Conservation (phyloP, 805 yeast species). For the Candida vaughaniae region DNA sequence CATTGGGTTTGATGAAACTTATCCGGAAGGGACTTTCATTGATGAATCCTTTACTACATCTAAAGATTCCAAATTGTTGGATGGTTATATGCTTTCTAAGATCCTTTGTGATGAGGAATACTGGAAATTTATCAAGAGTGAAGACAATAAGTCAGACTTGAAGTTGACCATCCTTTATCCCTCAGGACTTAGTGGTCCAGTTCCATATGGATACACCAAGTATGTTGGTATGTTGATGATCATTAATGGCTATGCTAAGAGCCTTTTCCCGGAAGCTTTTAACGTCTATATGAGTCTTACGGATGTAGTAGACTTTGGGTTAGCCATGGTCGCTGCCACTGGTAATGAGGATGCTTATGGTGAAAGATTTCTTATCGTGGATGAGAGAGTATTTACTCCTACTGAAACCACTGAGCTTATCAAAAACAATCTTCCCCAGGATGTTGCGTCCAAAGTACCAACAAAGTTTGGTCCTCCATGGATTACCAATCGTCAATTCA, state of each 20-base stretch:
- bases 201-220: constrained; percentile 7
- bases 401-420: neutral
- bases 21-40: constrained; percentile 1
- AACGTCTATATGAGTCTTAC: constrained; percentile 1
- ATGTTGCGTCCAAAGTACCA: constrained; percentile 5
- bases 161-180: constrained; percentile 7
- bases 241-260: neutral
- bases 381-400: neutral
- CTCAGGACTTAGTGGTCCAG: constrained; percentile 8
- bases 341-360: constrained; percentile 4
- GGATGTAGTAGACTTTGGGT: constrained; percentile 8
- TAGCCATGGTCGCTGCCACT: constrained; percentile 1
- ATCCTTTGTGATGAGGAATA: constrained; percentile 7
- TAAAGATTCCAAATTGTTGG: neutral
- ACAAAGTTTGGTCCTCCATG: neutral
- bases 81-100: constrained; percentile 9
- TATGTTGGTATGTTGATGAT: neutral
- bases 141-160: constrained; percentile 3
- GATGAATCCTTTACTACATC: constrained; percentile 3
- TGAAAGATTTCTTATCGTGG: constrained; percentile 6
- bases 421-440: constrained; percentile 3
- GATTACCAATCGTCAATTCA: neutral
- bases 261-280: neutral
- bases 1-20: neutral
- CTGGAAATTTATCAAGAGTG: constrained; percentile 11